These are phyloP conservation scores for Xylaria sp. DNA, from an alignment of 2,329 filamentous ascomycete genomes.

Conservation along the genomic window DNA sequence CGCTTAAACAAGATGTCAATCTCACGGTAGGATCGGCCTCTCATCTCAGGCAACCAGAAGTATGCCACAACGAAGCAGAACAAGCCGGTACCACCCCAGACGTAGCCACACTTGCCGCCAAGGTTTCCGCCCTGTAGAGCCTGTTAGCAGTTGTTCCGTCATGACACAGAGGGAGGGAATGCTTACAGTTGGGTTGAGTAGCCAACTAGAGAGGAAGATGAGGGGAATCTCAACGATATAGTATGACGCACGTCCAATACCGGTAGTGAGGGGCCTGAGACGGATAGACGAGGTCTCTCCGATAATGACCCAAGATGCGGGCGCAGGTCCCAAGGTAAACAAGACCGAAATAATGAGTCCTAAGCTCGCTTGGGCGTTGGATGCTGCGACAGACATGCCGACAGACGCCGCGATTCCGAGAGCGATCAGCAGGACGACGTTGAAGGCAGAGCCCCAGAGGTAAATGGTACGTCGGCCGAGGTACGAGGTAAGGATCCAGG, in stretches of 20 bases:
- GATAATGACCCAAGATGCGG: slow-evolving; percentile 70
- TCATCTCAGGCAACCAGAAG: slow-evolving; percentile 61
- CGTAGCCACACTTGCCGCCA: slow-evolving; percentile 62
- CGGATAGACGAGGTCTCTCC: slow-evolving; percentile 70
- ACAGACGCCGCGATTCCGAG: slow-evolving; percentile 65
- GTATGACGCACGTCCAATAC: slow-evolving; percentile 67
- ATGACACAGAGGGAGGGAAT: neutral
- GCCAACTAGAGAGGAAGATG: slow-evolving; percentile 66
- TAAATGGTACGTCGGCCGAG: slow-evolving; percentile 51
- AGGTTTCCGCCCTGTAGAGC: slow-evolving; percentile 46
- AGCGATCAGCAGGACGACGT: slow-evolving; percentile 20
- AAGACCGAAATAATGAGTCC: slow-evolving; percentile 70
- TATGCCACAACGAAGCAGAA: slow-evolving; percentile 58
- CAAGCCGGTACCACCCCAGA: slow-evolving; percentile 64
- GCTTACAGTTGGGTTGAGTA: slow-evolving; percentile 59
- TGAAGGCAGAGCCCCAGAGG: slow-evolving; percentile 24
- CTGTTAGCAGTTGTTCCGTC: slow-evolving; percentile 1
- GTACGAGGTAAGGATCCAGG: slow-evolving; percentile 70
- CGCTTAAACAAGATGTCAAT: slow-evolving; percentile 66
- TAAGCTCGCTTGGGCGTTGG: slow-evolving; percentile 63
- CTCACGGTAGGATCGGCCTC: slow-evolving; percentile 63
- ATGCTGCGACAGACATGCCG: slow-evolving; percentile 46
- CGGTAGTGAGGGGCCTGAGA: slow-evolving; percentile 68
- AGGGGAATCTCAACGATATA: slow-evolving; percentile 70
- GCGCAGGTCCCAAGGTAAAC: slow-evolving; percentile 66